Evolutionary conservation across 1,284 basidiomycete species (phyloP).

Genomic region (Sanguinoderma infundibulare): DNA sequence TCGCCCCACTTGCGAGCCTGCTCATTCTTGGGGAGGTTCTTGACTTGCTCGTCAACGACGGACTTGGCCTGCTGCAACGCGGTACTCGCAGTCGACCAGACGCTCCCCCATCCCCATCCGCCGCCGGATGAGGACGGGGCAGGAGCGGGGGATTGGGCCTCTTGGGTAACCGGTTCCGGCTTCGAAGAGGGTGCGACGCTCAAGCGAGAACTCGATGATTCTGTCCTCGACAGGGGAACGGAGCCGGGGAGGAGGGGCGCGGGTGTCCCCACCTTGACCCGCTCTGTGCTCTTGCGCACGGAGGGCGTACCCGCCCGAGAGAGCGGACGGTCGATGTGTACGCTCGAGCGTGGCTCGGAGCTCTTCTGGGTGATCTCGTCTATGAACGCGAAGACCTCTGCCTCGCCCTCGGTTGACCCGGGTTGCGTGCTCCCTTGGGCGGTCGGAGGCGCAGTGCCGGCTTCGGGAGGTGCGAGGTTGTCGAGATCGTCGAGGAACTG

Average conservation of each 20-base stretch:
- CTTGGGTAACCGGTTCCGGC: slow-evolving; percentile 25
- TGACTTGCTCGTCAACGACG: slow-evolving; percentile 91
- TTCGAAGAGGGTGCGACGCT: slow-evolving; percentile 33
- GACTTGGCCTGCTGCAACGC: slow-evolving; percentile 87
- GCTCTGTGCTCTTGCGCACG: slow-evolving; percentile 76
- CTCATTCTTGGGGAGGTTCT: slow-evolving; percentile 79
- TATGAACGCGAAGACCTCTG: slow-evolving; percentile 89
- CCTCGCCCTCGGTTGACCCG: slow-evolving; percentile 56
- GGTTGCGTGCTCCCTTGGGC: slow-evolving; percentile 27
- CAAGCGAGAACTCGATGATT: slow-evolving; percentile 31
- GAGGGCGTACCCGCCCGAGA: slow-evolving; percentile 76
- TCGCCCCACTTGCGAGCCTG: slow-evolving; percentile 80
- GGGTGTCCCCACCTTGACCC: slow-evolving; percentile 67
- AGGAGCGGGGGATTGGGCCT: slow-evolving; percentile 20
- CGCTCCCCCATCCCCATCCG: slow-evolving; percentile 80
- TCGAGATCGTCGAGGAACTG: slow-evolving; percentile 92
- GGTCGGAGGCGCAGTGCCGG: slow-evolving; percentile 25
- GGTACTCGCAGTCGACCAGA: slow-evolving; percentile 86
- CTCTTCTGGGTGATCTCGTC: slow-evolving; percentile 94
- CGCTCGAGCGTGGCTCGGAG: slow-evolving; percentile 67
- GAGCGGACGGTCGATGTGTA: slow-evolving; percentile 59
- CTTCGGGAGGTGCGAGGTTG: slow-evolving; percentile 56
- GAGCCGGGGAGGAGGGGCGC: slow-evolving; percentile 39
- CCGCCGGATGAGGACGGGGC: slow-evolving; percentile 38
- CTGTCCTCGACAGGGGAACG: slow-evolving; percentile 41